Base-by-base conservation (phyloP, 2,329 filamentous ascomycete species). In the Claviceps sp. region DNA sequence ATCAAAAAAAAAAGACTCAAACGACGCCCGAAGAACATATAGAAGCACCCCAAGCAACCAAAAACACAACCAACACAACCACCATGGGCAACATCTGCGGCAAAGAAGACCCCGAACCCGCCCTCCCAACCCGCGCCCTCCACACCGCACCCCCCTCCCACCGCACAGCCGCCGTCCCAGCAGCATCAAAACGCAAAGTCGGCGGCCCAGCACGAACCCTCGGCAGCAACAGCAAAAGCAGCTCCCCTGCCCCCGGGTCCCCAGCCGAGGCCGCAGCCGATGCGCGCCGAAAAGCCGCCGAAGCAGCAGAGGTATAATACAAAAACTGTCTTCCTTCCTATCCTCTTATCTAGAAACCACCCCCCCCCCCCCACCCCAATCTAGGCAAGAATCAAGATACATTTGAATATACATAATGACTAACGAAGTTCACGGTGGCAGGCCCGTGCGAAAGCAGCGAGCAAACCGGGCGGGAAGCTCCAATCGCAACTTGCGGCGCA, bases 21-120 rank as follows among this genome's bases (percentile, higher is more conserved):
- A 9, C 30, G 9, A 3, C 30, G 4, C 9, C 9, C 30, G 11
- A 34, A 34, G 3, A 34, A 34, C 9, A 34, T 11, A 11, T 11
- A 34, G 9, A 26, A 38, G 30, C 34, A 22, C 9, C 5, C 11
- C 8, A 14, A 26, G 26, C 14, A 45, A 45, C 18, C 34, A 20
- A 30, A 20, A 37, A 47, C 4, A 46, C 8, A 34, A 24, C 9
- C 13, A 34, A 37, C 34, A 20, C 6, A 3, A 37, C 11, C 11
- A 43, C 22, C 41, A 95, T 96, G 90, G 90, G 90, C 54, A 91
- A 88, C 66, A 77, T 88, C 69, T 95, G 87, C 72, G 86, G 88
- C 65, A 89, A 88, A 67, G 76, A 86, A 82, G 67, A 79, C 37
- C 70, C 78, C 56, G 81, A 86, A 60, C 74, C 79, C 66, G 70